A percentile compares a stretch with the other conserved stretches of the same genome.
Conservation (phyloP, 768 basidiomycete species). For the Tylopilus sp. region DNA sequence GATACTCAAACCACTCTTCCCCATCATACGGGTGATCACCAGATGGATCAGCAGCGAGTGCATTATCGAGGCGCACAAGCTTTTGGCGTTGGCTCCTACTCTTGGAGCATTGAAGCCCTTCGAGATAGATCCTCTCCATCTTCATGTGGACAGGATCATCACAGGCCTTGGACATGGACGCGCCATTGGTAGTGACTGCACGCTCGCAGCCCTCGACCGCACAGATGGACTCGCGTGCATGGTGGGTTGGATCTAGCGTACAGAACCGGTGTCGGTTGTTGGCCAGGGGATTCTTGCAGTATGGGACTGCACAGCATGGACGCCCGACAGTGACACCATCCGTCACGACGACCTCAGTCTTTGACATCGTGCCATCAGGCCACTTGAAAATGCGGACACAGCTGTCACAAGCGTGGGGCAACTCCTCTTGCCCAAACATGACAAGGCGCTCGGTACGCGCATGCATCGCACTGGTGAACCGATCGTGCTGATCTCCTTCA, state of each 20-base stretch:
- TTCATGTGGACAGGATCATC: background rate
- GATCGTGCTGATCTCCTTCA: background rate
- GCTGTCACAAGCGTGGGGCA: background rate
- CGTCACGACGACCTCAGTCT: background rate
- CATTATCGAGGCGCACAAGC: background rate
- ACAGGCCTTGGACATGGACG: background rate
- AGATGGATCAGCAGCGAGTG: too few species aligned
- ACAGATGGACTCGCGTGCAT: background rate
- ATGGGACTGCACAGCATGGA: background rate
- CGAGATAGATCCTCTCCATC: background rate
- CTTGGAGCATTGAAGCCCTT: background rate
- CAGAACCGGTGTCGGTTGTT: background rate
- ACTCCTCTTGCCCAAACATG: background rate
- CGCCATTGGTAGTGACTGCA: background rate
- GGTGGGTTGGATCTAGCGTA: background rate
- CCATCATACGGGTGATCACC: too few species aligned
- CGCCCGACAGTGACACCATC: background rate
- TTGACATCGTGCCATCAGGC: background rate
- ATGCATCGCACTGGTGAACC: background rate
- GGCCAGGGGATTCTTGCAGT: background rate
- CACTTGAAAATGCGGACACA: background rate
- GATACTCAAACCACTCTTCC: background rate
- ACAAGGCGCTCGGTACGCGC: background rate
- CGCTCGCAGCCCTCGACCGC: background rate
- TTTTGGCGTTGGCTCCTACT: background rate